Base-by-base conservation (phyloP, 768 basidiomycete species). In the Suillus subalutaceus region DNA sequence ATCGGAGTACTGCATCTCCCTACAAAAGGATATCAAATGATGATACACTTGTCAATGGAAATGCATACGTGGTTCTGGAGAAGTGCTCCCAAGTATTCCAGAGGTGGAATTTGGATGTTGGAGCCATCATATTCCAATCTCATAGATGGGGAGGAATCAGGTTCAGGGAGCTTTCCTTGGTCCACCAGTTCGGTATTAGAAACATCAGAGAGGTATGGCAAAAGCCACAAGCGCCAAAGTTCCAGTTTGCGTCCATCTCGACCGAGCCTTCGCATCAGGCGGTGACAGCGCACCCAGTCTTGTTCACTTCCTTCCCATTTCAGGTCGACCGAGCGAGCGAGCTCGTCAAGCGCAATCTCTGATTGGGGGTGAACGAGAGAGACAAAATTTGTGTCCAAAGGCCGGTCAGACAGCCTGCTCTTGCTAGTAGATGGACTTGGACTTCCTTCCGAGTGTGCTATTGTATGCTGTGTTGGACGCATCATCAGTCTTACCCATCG, bases 401-500 rank as follows among this genome's bases (percentile, higher is more conserved):
- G 65, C 30, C 60, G 57, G 18, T 57, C 43, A n/a, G 62, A 50
- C 37, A 50, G 26, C 41, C 15, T 48, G 41, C 55, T 53, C 58
- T 60, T 53, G 73, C 68, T 35, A 70, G 73, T 60, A 70, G 64
- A 56, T 62, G 56, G 32, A 62, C 30, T 65, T 60, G 26, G 55
- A 48, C 55, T 32, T 23, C 43, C 58, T 44, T 61, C 38, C 43
- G 20, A 55, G 57, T 56, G 26, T 67, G 48, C 67, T 63, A 50
- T 63, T 26, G 65, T 63, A 63, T 65, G 62, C 37, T 65, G 78
- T 69, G 82, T 85, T 4, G 91, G 90, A 16, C 89, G 84, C 81
- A 92, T 85, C 93, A 94, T 94, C 35, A 94, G 81, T 59, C 93
- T 84, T 41, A 95, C 79, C 93, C 93, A 95, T n/a, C 90, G 81